Evolutionary conservation across 805 yeast genomes (phyloP).

Genomic region (Jamesozyma rosinii): DNA sequence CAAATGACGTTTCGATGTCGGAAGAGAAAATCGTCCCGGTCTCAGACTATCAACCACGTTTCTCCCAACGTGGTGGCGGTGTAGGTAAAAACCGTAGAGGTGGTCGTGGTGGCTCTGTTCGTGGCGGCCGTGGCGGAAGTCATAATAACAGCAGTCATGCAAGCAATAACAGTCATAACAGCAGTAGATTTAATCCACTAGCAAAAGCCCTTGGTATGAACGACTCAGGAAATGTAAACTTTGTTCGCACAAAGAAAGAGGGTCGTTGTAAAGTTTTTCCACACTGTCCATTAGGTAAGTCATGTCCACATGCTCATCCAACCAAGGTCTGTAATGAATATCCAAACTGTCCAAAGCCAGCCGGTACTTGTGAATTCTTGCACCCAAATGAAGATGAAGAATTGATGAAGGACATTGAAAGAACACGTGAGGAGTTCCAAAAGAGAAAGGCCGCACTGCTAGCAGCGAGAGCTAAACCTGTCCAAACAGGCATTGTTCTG

Average conservation of each 20-base stretch:
- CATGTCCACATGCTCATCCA: constrained; percentile 75
- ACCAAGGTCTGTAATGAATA: constrained; percentile 62
- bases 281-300: constrained; percentile 51
- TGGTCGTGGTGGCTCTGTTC: constrained; percentile 16
- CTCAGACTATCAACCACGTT: constrained; percentile 16
- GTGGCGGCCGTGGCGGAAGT: constrained; percentile 16
- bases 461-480: constrained; percentile 30
- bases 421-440: constrained; percentile 44
- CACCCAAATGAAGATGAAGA: constrained; percentile 82
- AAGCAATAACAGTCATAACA: constrained; percentile 17
- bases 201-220: constrained; percentile 33
- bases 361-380: constrained; percentile 73
- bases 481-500: constrained; percentile 43
- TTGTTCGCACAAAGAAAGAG: constrained; percentile 42
- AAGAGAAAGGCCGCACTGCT: constrained; percentile 35
- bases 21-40: constrained; percentile 6
- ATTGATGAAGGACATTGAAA: constrained; percentile 58
- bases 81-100: constrained; percentile 11
- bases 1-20: constrained; percentile 8
- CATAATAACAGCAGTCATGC: constrained; percentile 17
- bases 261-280: constrained; percentile 69
- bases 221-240: constrained; percentile 15
- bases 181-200: constrained; percentile 31
- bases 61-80: constrained; percentile 15
- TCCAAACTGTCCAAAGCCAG: constrained; percentile 69